These are phyloP conservation scores for Misopates orontium DNA, from an alignment of 257 asterid genomes.

Conservation along the genomic window DNA sequence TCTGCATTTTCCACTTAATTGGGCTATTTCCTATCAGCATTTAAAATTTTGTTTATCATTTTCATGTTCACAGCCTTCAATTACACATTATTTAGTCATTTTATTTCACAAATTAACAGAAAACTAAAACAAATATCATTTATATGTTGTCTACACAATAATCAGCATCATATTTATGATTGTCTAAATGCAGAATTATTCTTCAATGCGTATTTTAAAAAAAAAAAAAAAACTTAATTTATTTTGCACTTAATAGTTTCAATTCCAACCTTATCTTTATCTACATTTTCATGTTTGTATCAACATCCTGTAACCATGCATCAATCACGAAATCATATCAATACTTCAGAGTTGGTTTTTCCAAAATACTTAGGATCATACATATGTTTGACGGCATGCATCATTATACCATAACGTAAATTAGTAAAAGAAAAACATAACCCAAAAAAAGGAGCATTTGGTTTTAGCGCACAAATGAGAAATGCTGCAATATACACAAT, in stretches of 20 bases:
- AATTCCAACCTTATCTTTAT: too few species aligned
- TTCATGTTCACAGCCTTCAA: slow-evolving; percentile 15
- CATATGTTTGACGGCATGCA: not conserved
- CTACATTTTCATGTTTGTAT: too few species aligned
- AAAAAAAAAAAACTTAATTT: too few species aligned
- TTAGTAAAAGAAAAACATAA: not conserved
- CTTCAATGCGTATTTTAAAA: too few species aligned
- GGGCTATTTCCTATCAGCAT: not conserved
- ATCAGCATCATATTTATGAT: too few species aligned
- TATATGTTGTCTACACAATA: not conserved
- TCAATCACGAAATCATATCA: too few species aligned
- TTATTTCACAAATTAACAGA: not conserved
- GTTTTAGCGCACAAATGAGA: not conserved
- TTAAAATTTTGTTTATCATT: not conserved
- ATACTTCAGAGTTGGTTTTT: too few species aligned
- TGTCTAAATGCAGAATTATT: too few species aligned
- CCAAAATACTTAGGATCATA: not conserved
- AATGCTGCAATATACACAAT: too few species aligned
- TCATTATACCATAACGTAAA: not conserved
- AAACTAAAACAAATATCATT: not conserved
- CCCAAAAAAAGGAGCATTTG: not conserved
- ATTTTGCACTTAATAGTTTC: too few species aligned
- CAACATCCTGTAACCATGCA: too few species aligned
- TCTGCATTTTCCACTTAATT: not conserved
- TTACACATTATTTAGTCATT: not conserved